Percentiles rank a stretch among this genome's conserved stretches.
Conservation (phyloP, 1,284 basidiomycete genomes). For the Apiotrichum domesticum region DNA sequence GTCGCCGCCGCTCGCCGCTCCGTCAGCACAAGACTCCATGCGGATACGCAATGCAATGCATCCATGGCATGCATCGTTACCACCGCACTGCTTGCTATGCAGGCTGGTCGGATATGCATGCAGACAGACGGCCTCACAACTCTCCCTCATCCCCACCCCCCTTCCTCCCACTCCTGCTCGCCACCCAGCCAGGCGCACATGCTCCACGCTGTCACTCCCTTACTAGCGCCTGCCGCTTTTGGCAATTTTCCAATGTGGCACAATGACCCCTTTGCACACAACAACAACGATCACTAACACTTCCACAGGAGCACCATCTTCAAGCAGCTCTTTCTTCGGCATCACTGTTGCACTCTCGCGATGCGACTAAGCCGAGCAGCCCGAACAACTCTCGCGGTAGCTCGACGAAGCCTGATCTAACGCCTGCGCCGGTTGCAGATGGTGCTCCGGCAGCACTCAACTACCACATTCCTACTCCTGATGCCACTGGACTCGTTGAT, state of each 20-base stretch:
- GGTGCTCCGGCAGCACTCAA: conserved; percentile 37
- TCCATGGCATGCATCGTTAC: background rate
- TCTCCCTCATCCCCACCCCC: background rate
- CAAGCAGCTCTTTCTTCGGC: conserved; percentile 56
- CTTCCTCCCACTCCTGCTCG: background rate
- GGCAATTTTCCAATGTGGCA: conserved; percentile 17
- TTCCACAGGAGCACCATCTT: conserved; percentile 77
- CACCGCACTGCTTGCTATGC: no score
- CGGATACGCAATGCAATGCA: no score
- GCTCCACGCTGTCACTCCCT: background rate
- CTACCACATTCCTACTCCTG: conserved; percentile 86
- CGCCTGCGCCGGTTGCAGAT: conserved; percentile 3
- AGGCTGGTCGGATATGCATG: background rate
- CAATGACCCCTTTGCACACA: conserved; percentile 11
- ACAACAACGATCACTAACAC: conserved; percentile 46
- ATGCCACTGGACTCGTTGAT: conserved; percentile 72
- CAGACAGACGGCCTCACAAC: background rate
- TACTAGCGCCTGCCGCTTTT: conserved; percentile 1
- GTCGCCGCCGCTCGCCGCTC: background rate
- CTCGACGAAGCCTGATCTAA: conserved; percentile 17
- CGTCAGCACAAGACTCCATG: no score
- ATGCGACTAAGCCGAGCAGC: conserved; percentile 28
- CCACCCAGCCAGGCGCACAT: background rate
- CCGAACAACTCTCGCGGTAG: conserved; percentile 17
- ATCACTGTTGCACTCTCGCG: conserved; percentile 39